phyloP scores from a whole-genome alignment of 2,329 filamentous ascomycete genomes.

The Tolypocladium tundrense region DNA sequence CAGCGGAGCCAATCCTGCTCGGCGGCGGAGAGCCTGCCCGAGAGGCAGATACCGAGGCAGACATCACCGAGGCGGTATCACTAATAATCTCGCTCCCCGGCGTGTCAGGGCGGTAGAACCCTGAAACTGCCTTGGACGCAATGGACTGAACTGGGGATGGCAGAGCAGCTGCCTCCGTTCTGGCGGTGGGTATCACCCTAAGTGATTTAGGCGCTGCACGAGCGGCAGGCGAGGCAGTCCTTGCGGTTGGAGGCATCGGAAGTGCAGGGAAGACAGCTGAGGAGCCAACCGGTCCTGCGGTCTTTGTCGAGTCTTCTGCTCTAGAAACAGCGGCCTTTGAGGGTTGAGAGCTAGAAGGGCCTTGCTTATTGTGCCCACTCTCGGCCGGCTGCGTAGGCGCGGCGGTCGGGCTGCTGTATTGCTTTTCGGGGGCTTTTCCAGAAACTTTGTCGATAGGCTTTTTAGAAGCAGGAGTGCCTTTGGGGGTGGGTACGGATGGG shows the following conservation, averaged over 20 bases:
- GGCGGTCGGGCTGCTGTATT: background rate
- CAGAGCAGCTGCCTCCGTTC: slow-evolving; percentile 41
- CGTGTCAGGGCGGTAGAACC: slow-evolving; percentile 52
- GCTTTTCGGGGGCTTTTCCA: slow-evolving; percentile 13
- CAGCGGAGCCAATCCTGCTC: slow-evolving; percentile 54
- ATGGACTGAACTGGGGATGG: slow-evolving; percentile 19
- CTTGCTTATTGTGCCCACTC: background rate
- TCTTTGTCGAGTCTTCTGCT: background rate
- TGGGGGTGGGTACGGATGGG: slow-evolving; percentile 24
- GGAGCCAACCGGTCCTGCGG: slow-evolving; percentile 8
- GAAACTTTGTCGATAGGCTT: slow-evolving; percentile 18
- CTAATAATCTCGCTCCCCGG: slow-evolving; percentile 64
- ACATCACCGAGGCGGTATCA: slow-evolving; percentile 67
- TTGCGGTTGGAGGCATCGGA: slow-evolving; percentile 33
- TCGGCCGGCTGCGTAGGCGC: background rate
- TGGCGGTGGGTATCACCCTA: slow-evolving; percentile 49
- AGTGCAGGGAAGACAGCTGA: slow-evolving; percentile 39
- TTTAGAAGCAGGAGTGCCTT: slow-evolving; percentile 22
- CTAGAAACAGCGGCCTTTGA: background rate
- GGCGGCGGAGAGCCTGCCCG: slow-evolving; percentile 63
- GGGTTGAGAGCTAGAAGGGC: background rate
- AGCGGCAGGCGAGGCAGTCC: slow-evolving; percentile 37
- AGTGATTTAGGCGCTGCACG: slow-evolving; percentile 53
- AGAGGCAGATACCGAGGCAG: slow-evolving; percentile 56
- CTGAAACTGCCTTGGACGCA: slow-evolving; percentile 18